Evolutionary conservation across 2,329 filamentous ascomycete species (phyloP).

Genomic region (Mycocentrospora acerina): DNA sequence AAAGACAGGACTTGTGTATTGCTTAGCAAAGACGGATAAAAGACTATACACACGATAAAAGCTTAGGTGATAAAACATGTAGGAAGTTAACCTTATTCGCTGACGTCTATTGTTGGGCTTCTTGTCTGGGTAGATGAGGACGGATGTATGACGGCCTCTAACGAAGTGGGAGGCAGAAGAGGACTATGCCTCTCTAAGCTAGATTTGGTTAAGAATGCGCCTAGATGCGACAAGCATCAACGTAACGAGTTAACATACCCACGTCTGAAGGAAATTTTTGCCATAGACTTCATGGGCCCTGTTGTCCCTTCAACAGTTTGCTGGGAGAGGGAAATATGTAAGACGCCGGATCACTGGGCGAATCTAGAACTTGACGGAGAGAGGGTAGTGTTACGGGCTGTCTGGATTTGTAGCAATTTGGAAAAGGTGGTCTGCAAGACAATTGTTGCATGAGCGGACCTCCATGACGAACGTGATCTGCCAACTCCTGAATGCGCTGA

Average conservation of each 20-base stretch:
- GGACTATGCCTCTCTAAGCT: slow-evolving; percentile 29
- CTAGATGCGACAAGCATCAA: slow-evolving; percentile 6
- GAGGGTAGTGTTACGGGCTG: slow-evolving; percentile 27
- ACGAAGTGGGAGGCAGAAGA: slow-evolving; percentile 18
- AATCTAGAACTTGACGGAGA: slow-evolving; percentile 31
- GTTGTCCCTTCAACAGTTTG: slow-evolving; percentile 16
- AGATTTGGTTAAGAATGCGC: slow-evolving; percentile 30
- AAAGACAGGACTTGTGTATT: no score
- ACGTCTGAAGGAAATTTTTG: slow-evolving; percentile 26
- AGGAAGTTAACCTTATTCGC: no score
- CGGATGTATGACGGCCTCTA: slow-evolving; percentile 22
- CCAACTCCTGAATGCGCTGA: slow-evolving; percentile 30
- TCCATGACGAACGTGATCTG: slow-evolving; percentile 25
- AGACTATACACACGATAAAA: no score
- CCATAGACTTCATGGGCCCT: slow-evolving; percentile 25
- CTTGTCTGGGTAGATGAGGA: slow-evolving; percentile 6
- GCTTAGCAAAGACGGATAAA: no score
- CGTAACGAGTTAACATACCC: slow-evolving; percentile 32
- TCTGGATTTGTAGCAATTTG: slow-evolving; percentile 8
- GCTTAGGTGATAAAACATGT: no score
- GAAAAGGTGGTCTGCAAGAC: neutral
- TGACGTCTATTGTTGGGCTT: slow-evolving; percentile 16
- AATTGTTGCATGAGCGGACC: slow-evolving; percentile 10
- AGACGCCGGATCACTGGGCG: slow-evolving; percentile 12
- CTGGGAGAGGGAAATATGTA: slow-evolving; percentile 17